Conservation (phyloP, 176 grass and related monocot species). For the Oryza officinalis region DNA sequence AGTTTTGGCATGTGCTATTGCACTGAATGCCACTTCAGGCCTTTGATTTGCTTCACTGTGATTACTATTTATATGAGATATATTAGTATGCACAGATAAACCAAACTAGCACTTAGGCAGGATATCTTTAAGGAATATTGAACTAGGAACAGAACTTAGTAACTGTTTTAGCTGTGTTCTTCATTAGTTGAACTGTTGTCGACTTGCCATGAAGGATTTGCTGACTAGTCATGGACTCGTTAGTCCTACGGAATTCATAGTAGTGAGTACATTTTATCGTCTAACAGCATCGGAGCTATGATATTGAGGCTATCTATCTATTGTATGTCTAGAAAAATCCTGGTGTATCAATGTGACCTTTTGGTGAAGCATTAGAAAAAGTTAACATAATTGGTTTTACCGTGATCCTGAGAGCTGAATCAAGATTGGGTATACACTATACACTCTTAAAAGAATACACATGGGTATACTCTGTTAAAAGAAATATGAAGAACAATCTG, state of each 20-base stretch:
- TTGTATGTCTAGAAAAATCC: background rate
- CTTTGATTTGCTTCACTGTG: background rate
- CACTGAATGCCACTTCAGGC: background rate
- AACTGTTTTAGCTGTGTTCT: slow-evolving; percentile 2
- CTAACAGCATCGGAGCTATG: background rate
- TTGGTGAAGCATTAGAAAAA: background rate
- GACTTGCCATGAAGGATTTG: background rate
- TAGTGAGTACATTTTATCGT: background rate
- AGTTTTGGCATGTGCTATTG: slow-evolving; percentile 5
- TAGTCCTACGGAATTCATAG: background rate
- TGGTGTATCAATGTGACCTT: slow-evolving; percentile 8
- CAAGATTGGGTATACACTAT: too few relatives aligned
- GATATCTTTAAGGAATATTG: background rate
- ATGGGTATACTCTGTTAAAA: too few relatives aligned
- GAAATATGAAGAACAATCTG: too few relatives aligned
- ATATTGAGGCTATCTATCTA: too few relatives aligned
- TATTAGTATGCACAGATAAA: background rate
- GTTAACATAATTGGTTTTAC: background rate
- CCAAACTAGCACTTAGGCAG: slow-evolving; percentile 1
- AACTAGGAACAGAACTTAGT: background rate
- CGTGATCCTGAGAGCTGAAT: background rate
- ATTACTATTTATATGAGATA: slow-evolving; percentile 4
- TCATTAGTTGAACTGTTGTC: slow-evolving; percentile 4
- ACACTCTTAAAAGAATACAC: too few relatives aligned
- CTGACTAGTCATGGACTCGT: background rate